Base-by-base conservation (phyloP, 371 early-diverging fungal genomes). In the Mortierella sp. region DNA sequence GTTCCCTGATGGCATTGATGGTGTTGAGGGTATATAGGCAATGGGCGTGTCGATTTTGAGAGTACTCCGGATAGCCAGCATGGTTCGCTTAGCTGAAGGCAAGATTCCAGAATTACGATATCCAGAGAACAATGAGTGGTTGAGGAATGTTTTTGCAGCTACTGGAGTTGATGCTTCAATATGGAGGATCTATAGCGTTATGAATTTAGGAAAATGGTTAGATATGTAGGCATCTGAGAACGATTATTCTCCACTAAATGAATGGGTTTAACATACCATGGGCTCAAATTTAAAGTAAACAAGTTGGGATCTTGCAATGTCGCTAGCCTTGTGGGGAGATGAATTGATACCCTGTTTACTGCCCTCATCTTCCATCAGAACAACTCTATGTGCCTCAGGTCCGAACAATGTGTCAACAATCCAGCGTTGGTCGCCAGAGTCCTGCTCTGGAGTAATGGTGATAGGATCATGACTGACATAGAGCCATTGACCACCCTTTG, bases 251-350 rank as follows among this genome's bases (percentile, higher is more conserved):
- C 4, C 45, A 45, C 18, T 18, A 35, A 45, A 16, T 5, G 18
- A 12, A 1, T 2, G 40, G 40, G 8, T 40, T 40, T 2, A 18
- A 51, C 51, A 51, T 86, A 91, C 91, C 87, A 91, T 84, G 4
- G 92, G 90, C 61, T 91, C 91, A 70, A 91, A 90, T 62, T 91
- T 90, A 70, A 89, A 91, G 61, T 87, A 90, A 18, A 90, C 83
- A 32, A 86, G 84, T 28, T 77, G 71, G 6, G 70, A 59, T 16
- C 51, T 49, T 18, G 74, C 67, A 57, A 79, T 70, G 37, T 70
- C 66, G 12, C 24, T 35, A 4, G 63, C 64, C 18, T 62, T 24
- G 59, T 64, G 49, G 35, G 43, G 64, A 28, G 55, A 22, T 32
- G 22, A 18, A 39, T n/a, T 20, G 52, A 9, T 52, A 9, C 52